A percentile compares a stretch with the other conserved stretches of the same genome.
Conservation (phyloP, 208 protist genomes). For the Leishmania major region DNA sequence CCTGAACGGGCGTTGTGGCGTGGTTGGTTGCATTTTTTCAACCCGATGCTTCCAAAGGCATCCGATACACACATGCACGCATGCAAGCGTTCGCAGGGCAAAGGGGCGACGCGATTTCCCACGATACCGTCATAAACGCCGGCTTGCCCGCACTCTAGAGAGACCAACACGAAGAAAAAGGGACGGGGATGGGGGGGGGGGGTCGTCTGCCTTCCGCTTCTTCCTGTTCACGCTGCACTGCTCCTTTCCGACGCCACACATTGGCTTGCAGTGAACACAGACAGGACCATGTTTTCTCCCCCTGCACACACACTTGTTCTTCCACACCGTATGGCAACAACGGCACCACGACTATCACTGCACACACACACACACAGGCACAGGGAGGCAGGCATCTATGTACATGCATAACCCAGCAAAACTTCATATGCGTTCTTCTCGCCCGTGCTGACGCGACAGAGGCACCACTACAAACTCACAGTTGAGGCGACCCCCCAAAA, state of each 20-base stretch:
- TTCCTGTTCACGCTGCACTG: neutral
- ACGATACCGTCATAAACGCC: neutral
- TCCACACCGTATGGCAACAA: neutral
- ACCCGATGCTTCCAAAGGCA: neutral
- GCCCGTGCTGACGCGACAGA: neutral
- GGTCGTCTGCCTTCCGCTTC: neutral
- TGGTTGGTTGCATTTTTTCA: neutral
- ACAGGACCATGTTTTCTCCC: neutral
- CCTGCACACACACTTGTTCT: neutral
- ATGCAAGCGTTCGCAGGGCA: neutral
- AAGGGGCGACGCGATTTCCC: neutral
- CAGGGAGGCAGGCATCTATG: neutral
- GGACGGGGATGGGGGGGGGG: neutral
- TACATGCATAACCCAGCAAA: neutral
- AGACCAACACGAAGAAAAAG: neutral
- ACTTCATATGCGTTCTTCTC: constrained; percentile 4
- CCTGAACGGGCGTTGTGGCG: neutral
- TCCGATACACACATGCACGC: neutral
- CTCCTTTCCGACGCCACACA: neutral
- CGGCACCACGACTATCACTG: neutral
- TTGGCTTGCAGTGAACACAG: neutral
- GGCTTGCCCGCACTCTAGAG: neutral
- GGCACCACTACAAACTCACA: neutral
- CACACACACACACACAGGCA: neutral
- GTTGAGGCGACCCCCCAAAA: neutral